These are phyloP conservation scores for Nakazawaea laoshanensis DNA, from an alignment of 805 yeast genomes.

Conservation along the genomic window DNA sequence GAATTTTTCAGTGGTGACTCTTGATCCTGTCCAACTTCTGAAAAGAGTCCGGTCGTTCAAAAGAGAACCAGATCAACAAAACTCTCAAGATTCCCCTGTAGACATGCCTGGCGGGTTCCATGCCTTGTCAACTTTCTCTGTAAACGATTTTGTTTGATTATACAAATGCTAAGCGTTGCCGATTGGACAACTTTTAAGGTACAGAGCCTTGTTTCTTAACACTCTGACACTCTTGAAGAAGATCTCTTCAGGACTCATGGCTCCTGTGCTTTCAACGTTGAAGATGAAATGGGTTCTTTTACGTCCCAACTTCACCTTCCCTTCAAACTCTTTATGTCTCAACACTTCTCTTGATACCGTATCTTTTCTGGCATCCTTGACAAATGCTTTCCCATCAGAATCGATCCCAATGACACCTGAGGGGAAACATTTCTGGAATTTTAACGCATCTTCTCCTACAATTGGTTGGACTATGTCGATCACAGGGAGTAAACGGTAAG, in stretches of 20 bases:
- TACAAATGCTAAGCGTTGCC: slow-evolving; percentile 25
- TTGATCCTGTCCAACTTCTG: slow-evolving; percentile 24
- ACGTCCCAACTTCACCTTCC: slow-evolving; percentile 86
- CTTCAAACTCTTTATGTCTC: slow-evolving; percentile 85
- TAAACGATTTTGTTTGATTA: slow-evolving; percentile 4
- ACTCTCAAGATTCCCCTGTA: neutral
- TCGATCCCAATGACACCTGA: slow-evolving; percentile 82
- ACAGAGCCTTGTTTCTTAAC: slow-evolving; percentile 76
- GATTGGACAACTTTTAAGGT: slow-evolving; percentile 71
- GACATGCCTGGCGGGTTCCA: slow-evolving; percentile 11
- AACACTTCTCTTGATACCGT: slow-evolving; percentile 96
- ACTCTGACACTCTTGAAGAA: slow-evolving; percentile 85
- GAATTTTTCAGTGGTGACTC: slow-evolving; percentile 22
- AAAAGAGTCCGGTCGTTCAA: slow-evolving; percentile 15
- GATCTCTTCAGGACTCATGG: slow-evolving; percentile 95
- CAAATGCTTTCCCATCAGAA: slow-evolving; percentile 61
- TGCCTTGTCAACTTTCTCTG: slow-evolving; percentile 3
- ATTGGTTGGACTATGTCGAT: slow-evolving; percentile 73
- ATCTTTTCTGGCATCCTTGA: slow-evolving; percentile 86
- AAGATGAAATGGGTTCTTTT: slow-evolving; percentile 88
- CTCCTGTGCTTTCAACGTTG: slow-evolving; percentile 92
- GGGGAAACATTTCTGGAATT: slow-evolving; percentile 86
- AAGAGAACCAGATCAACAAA: slow-evolving; percentile 2
- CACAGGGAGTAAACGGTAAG: slow-evolving; percentile 86
- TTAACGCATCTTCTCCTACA: slow-evolving; percentile 64